Evolutionary conservation across 108 stramenopile genomes (phyloP), one percentile per base, ranked within the genome.

Genomic region (Cyclotella choctawhatcheeana): DNA sequence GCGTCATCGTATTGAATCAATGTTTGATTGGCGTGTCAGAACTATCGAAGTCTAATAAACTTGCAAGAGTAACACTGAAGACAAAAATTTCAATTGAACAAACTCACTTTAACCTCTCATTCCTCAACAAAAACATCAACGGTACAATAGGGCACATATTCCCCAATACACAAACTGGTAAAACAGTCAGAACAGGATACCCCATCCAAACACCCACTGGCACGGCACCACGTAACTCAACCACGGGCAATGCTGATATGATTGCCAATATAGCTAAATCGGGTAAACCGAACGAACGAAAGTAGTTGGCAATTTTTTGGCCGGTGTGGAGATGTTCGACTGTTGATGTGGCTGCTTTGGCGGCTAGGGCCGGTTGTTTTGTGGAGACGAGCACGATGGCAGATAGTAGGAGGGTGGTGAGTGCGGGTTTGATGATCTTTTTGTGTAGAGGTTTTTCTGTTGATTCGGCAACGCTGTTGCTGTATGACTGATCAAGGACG

Each of bases 181-280:
- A 76, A 40, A 96, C 92, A 45, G 84, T 82, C 1, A 82, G 34
- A 40, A 94, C 82, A 13, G 96, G 96, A 62, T 96, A 71, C 7
- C 95, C 97, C 91, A 95, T 89, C 94, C 94, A 95, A 26, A 95
- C 69, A 29, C 94, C 94, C 17, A 95, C 94, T 8, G 94, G 94
- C 22, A 95, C 79, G 6, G 94, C 94, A 32, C 97, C 97, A 31
- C 97, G 86, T 16, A 98, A 83, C 80, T 98, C 97, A 0, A 98
- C 89, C 44, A 98, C 94, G 3, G 97, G 97, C 84, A 98, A 77
- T 32, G 97, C 97, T 0, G 95, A 95, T 50, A 98, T 98, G 12
- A 89, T 69, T 44, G 92, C 89, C 48, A 98, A 76, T 10, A 96
- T 87, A 14, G 89, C 96, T 60, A 91, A 75, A 77, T 93, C 92